These are phyloP conservation scores for Warburgia ugandensis DNA, from an alignment of 164 flowering plant genomes.

Conservation along the genomic window DNA sequence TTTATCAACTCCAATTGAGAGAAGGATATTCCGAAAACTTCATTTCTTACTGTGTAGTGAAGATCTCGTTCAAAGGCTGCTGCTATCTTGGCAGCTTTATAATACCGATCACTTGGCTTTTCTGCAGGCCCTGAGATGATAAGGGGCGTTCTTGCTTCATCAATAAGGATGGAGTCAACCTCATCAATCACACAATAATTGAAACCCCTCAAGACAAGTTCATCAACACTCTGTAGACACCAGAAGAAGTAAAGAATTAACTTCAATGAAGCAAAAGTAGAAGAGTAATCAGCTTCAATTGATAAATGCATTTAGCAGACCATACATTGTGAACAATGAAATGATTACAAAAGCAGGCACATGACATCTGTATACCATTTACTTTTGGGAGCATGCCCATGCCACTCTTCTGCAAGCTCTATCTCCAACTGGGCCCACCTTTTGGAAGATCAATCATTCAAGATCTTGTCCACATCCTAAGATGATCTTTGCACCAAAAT, in stretches of 20 bases:
- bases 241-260: slow-evolving; percentile 8
- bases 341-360: no score
- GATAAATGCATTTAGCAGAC: neutral
- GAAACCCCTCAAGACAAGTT: slow-evolving; percentile 84
- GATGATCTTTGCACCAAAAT: no score
- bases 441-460: no score
- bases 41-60: slow-evolving; percentile 79
- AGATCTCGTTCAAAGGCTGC: slow-evolving; percentile 85
- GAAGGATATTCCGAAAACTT: neutral
- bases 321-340: no score
- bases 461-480: no score
- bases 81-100: slow-evolving; percentile 95
- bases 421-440: no score
- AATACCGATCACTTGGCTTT: slow-evolving; percentile 88
- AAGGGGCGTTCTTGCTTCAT: slow-evolving; percentile 99
- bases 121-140: slow-evolving; percentile 98
- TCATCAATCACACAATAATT: slow-evolving; percentile 94
- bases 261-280: slow-evolving; percentile 5
- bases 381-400: no score
- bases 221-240: slow-evolving; percentile 76
- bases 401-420: no score
- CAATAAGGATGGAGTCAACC: slow-evolving; percentile 98
- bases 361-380: no score
- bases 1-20: no score
- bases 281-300: neutral